Conservation (phyloP, 257 asterid genomes). For the Solanum ossicruentum region DNA sequence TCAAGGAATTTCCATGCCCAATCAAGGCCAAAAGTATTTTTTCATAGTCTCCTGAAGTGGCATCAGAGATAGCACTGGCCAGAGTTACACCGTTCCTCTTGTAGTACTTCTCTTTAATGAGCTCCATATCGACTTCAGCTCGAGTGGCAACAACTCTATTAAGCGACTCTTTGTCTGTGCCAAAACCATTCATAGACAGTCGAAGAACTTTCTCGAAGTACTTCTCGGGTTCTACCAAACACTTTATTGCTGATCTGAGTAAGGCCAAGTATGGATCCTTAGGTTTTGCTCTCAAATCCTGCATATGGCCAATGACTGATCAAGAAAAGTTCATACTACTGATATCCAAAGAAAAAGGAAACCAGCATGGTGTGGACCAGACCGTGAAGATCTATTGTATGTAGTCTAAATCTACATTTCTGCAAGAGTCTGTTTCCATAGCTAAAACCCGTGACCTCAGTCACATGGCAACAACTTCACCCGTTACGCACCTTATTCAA, state of each 20-base stretch:
- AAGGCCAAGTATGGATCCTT: conserved; percentile 41
- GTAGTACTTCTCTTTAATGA: conserved; percentile 54
- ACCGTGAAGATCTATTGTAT: neutral
- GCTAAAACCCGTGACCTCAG: neutral
- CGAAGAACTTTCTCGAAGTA: conserved; percentile 65
- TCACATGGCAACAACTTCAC: neutral
- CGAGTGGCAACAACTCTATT: conserved; percentile 69
- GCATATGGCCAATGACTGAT: neutral
- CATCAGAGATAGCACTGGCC: conserved; percentile 44
- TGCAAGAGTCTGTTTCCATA: neutral
- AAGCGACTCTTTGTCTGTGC: conserved; percentile 72
- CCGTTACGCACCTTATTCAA: neutral
- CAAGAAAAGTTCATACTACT: neutral
- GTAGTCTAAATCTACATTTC: neutral
- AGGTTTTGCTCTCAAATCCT: conserved; percentile 57
- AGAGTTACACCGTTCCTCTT: conserved; percentile 54
- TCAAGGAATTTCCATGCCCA: conserved; percentile 31
- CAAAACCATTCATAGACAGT: conserved; percentile 36
- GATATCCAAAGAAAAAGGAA: neutral
- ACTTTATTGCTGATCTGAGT: conserved; percentile 58
- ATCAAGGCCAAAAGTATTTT: conserved; percentile 54
- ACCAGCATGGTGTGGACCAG: too few relatives aligned
- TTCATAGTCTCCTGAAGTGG: conserved; percentile 72
- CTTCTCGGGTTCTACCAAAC: conserved; percentile 63
- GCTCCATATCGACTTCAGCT: conserved; percentile 60